These are phyloP conservation scores for Tetradesmus lagerheimii DNA, from an alignment of 139 green algal species.

Conservation along the genomic window DNA sequence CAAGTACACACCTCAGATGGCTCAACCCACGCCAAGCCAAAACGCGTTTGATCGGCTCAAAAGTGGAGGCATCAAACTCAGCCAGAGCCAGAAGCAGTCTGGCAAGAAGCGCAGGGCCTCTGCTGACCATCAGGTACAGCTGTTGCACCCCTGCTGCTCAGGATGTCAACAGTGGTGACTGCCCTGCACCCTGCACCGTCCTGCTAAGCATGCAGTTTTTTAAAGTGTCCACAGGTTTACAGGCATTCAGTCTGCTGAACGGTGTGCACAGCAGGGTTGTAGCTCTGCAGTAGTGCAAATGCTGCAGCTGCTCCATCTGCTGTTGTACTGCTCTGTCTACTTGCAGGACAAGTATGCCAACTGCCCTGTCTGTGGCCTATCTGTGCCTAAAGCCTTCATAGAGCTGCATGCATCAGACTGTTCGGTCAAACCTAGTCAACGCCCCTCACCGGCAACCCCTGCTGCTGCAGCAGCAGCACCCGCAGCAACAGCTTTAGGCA, in stretches of 20 bases:
- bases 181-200: too few species aligned
- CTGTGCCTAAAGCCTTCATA: constrained; percentile 11
- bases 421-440: not conserved
- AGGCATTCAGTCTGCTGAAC: too few species aligned
- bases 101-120: constrained; percentile 1
- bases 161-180: too few species aligned
- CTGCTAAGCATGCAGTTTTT: too few species aligned
- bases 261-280: not conserved
- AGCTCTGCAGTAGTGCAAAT: not conserved
- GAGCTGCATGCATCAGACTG: constrained; percentile 12
- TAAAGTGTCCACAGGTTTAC: too few species aligned
- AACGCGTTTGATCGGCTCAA: constrained; percentile 28
- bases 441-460: not conserved
- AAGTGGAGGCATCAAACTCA: not conserved
- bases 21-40: not conserved
- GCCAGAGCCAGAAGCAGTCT: constrained; percentile 1
- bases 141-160: not conserved
- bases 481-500: not conserved
- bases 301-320: not conserved
- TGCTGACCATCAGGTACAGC: not conserved
- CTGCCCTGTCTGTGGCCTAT: constrained; percentile 22
- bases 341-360: constrained; percentile 21
- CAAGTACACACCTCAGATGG: not conserved
- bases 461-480: constrained; percentile 19
- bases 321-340: not conserved